Conservation (phyloP, 805 yeast genomes). For the Pichia kluyveri region DNA sequence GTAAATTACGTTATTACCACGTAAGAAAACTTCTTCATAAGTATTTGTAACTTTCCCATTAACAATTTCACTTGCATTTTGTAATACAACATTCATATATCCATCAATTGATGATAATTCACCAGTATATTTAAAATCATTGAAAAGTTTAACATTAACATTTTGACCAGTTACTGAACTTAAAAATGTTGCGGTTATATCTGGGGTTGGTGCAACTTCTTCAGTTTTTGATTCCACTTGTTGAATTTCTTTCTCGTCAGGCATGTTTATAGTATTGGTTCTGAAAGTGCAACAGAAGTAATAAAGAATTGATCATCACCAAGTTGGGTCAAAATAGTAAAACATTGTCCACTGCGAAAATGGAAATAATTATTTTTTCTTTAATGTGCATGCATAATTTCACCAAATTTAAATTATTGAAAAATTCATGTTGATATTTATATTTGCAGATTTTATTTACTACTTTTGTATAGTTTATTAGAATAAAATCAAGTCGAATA, state of each 20-base stretch:
- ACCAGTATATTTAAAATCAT: slow-evolving; percentile 81
- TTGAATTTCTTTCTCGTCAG: background rate
- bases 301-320: no score
- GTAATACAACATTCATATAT: slow-evolving; percentile 89
- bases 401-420: no score
- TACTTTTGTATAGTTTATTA: no score
- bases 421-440: no score
- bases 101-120: slow-evolving; percentile 76
- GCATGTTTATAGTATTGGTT: background rate
- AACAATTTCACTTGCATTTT: slow-evolving; percentile 60
- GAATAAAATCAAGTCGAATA: no score
- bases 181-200: slow-evolving; percentile 39
- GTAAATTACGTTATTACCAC: slow-evolving; percentile 76
- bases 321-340: no score
- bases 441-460: no score
- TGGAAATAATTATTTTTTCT: no score
- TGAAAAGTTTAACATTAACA: slow-evolving; percentile 75
- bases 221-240: background rate
- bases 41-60: slow-evolving; percentile 42
- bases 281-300: no score
- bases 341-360: no score
- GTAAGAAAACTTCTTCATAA: slow-evolving; percentile 69
- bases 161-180: slow-evolving; percentile 68
- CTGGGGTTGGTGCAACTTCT: background rate
- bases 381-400: no score